Conservation (phyloP, 305 asterid genomes). For the Lippia alba region DNA sequence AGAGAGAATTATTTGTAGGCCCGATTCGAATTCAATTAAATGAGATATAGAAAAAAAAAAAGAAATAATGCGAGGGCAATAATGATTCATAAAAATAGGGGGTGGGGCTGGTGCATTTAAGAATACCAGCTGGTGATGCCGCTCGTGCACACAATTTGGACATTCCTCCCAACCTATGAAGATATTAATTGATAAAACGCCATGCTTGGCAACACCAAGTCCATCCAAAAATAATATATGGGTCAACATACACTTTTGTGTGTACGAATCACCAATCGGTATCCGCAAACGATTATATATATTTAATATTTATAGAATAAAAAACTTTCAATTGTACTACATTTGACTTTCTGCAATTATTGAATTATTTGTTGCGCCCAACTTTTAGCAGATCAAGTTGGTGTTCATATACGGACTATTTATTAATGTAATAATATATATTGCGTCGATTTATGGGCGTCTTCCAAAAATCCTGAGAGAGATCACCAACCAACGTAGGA, state of each 20-base stretch:
- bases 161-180: slow-evolving; percentile 31
- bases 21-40: too few species aligned
- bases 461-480: slow-evolving; percentile 7
- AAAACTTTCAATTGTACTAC: background rate
- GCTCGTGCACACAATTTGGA: slow-evolving; percentile 52
- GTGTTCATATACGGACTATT: background rate
- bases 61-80: too few species aligned
- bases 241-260: background rate
- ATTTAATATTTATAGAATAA: background rate
- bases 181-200: background rate
- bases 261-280: background rate
- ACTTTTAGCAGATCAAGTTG: background rate
- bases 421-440: background rate
- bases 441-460: background rate
- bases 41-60: too few species aligned
- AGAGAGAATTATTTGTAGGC: too few species aligned
- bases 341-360: background rate
- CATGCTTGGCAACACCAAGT: background rate
- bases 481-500: background rate
- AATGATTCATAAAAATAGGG: too few species aligned
- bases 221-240: background rate
- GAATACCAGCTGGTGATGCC: slow-evolving; percentile 47
- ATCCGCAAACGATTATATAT: too few species aligned
- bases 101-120: slow-evolving; percentile 32
- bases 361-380: background rate